Evolutionary conservation across 1,284 basidiomycete genomes (phyloP).

Genomic region (Chalciporus piperatoides): DNA sequence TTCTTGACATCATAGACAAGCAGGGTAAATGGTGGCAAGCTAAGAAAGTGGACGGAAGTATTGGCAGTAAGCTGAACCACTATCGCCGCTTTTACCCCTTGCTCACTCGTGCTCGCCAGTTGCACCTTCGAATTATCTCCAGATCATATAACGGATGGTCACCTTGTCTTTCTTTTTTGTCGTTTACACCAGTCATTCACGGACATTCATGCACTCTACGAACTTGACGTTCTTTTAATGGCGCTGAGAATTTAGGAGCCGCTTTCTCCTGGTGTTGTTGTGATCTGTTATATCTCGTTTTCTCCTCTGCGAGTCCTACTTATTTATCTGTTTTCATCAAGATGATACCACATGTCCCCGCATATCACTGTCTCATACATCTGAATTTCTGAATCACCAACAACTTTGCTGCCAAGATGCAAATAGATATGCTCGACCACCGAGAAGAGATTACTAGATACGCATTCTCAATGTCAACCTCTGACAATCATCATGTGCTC

Average conservation of each 20-base stretch:
- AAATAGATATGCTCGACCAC: no score
- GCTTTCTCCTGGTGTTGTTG: slow-evolving; percentile 27
- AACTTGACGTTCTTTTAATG: slow-evolving; percentile 33
- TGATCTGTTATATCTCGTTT: slow-evolving; percentile 29
- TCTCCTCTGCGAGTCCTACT: slow-evolving; percentile 21
- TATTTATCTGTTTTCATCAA: slow-evolving; percentile 32
- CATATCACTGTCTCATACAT: slow-evolving; percentile 6
- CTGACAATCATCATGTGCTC: slow-evolving; percentile 6
- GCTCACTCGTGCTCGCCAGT: slow-evolving; percentile 42
- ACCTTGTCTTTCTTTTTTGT: neutral
- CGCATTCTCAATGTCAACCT: neutral
- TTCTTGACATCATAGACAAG: slow-evolving; percentile 93
- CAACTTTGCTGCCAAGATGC: neutral
- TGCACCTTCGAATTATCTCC: slow-evolving; percentile 79
- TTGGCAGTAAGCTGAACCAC: slow-evolving; percentile 67
- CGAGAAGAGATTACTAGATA: neutral
- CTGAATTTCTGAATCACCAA: slow-evolving; percentile 3
- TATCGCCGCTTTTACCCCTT: neutral
- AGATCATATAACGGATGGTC: slow-evolving; percentile 50
- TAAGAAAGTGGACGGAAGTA: slow-evolving; percentile 75
- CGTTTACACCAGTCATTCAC: slow-evolving; percentile 11
- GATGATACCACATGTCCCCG: slow-evolving; percentile 31
- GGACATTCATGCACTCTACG: slow-evolving; percentile 27
- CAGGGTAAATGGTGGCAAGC: slow-evolving; percentile 97
- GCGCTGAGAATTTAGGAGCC: slow-evolving; percentile 20